These are phyloP conservation scores for Tetraselmis chui DNA, from an alignment of 139 green algal genomes.

Conservation along the genomic window DNA sequence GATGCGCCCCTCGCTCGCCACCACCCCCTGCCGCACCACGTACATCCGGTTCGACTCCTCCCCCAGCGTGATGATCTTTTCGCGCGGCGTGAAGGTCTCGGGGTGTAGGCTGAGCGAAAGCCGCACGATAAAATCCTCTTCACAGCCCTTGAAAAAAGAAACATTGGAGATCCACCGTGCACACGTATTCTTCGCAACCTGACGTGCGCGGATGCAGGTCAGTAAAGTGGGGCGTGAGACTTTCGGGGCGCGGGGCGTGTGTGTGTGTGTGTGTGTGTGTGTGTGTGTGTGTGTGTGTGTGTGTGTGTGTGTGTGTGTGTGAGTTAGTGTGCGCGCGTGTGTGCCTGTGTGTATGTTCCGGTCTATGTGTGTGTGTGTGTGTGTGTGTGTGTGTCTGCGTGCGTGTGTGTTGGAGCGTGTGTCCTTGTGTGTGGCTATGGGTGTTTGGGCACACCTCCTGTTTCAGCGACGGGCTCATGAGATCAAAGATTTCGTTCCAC, in stretches of 20 bases:
- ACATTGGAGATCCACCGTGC: background rate
- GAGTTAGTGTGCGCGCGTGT: too few relatives aligned
- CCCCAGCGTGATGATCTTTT: background rate
- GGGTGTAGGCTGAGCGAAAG: background rate
- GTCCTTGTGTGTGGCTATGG: too few relatives aligned
- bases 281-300: too few relatives aligned
- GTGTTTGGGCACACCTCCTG: background rate
- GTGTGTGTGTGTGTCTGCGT: too few relatives aligned
- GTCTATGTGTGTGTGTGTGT: too few relatives aligned
- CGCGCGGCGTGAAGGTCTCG: background rate
- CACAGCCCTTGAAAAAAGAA: background rate
- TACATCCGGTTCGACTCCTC: background rate
- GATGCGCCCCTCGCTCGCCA: background rate
- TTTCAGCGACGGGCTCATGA: background rate
- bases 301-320: too few relatives aligned
- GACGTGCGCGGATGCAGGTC: background rate
- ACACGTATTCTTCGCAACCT: background rate
- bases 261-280: too few relatives aligned
- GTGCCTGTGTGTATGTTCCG: too few relatives aligned
- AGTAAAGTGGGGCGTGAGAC: background rate
- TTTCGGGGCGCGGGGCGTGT: too few relatives aligned
- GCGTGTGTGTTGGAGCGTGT: too few relatives aligned
- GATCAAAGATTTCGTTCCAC: background rate
- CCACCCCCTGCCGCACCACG: background rate
- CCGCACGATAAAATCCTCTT: background rate